Evolutionary conservation across 108 stramenopile species (phyloP), one percentile per base, ranked within the genome.

Genomic region (Mayamaea pseudoterrestris): DNA sequence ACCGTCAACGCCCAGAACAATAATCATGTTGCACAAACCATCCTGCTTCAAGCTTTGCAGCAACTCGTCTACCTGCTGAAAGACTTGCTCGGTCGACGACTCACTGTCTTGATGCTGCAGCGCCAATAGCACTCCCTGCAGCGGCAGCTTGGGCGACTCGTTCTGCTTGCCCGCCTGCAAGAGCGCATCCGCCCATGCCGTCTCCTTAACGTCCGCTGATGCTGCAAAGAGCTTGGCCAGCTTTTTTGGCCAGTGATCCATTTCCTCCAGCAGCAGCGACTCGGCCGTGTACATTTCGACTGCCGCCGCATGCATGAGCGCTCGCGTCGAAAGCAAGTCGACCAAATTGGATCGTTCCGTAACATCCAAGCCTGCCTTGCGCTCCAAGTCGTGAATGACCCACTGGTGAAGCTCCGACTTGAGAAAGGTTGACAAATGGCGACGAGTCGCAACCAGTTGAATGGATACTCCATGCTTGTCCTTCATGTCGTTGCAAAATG

Each of bases 111-210:
- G n/a, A n/a, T n/a, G n/a, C n/a, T 68, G 63, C 46, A 74, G 26
- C 6, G 67, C 69, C 28, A 74, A 23, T 9, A 74, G 30, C 11
- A 74, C 62, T 30, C 60, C 73, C 40, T 68, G 55, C 5, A 74
- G 26, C 25, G 73, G 73, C 13, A 57, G 64, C 0, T 54, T 9
- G 1, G 73, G 73, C 52, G 46, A 61, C 0, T 50, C 32, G 42
- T 73, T 73, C 12, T 37, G 35, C 5, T 39, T 51, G 14, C 67
- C 63, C 5, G 43, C 64, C 12, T 52, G 14, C n/a, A 24, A 11
- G 13, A 73, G 26, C 14, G 72, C 66, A 20, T 57, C 31, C 9
- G 14, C 6, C 67, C 66, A 73, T 5, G 32, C 27, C 21, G 25
- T 45, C 27, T 20, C 7, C 11, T 41, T 5, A 5, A 20, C 18